phyloP scores from a whole-genome alignment of 2,329 filamentous ascomycete species.

The Hymenoscyphus infarciens region DNA sequence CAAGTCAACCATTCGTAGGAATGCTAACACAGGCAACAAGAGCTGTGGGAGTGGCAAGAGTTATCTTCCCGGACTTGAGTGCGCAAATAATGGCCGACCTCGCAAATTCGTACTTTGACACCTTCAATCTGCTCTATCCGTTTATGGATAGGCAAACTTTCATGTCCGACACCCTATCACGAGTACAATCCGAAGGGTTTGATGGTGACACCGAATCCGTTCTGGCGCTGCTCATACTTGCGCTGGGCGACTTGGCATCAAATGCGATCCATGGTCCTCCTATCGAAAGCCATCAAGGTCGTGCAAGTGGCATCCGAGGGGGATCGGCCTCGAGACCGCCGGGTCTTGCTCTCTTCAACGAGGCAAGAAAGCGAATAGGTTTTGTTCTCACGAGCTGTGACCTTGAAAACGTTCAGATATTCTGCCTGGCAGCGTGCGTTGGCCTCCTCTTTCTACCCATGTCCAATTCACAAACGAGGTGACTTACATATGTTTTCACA shows the following conservation, averaged over 20 bases:
- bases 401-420: constrained; percentile 57
- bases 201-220: constrained; percentile 48
- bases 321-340: constrained; percentile 49
- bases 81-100: constrained; percentile 49
- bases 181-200: constrained; percentile 47
- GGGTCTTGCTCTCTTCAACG: constrained; percentile 58
- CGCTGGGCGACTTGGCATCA: constrained; percentile 56
- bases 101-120: constrained; percentile 55
- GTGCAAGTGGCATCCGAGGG: constrained; percentile 50
- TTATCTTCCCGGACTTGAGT: constrained; percentile 38
- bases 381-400: constrained; percentile 53
- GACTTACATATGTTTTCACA: constrained; percentile 26
- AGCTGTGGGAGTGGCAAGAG: constrained; percentile 25
- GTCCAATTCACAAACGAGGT: neutral
- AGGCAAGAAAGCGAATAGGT: constrained; percentile 56
- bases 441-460: neutral
- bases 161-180: constrained; percentile 43
- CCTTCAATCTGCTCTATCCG: constrained; percentile 56
- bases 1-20: constrained; percentile 29
- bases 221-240: constrained; percentile 54
- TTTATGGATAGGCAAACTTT: constrained; percentile 57
- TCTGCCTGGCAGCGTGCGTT: constrained; percentile 52
- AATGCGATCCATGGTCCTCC: constrained; percentile 47
- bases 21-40: constrained; percentile 34
- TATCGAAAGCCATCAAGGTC: constrained; percentile 42